Evolutionary conservation across 2,329 filamentous ascomycete genomes (phyloP).

Genomic region (Biscogniauxia sp.): DNA sequence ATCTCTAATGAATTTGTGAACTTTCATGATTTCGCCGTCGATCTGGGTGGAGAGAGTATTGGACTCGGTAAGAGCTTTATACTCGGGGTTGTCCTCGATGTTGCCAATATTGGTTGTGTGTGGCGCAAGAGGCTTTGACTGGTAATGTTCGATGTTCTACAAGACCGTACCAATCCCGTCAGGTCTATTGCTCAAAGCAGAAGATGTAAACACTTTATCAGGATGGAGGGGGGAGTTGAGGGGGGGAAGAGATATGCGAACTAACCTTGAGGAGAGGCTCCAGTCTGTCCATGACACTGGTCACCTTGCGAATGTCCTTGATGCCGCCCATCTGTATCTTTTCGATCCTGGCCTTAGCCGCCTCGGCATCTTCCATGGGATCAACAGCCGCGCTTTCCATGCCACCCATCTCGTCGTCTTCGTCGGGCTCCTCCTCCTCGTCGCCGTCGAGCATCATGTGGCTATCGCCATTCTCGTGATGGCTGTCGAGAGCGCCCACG

Average conservation of each 20-base stretch:
- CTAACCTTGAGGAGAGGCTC: constrained; percentile 80
- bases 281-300: constrained; percentile 76
- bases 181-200: constrained; percentile 61
- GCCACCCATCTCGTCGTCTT: constrained; percentile 57
- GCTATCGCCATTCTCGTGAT: constrained; percentile 32
- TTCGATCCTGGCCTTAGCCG: constrained; percentile 75
- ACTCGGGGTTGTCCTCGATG: constrained; percentile 89
- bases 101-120: constrained; percentile 70
- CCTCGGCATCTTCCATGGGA: constrained; percentile 61
- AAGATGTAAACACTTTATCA: constrained; percentile 62
- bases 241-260: constrained; percentile 27
- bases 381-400: constrained; percentile 45
- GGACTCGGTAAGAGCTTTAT: constrained; percentile 81
- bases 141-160: constrained; percentile 79
- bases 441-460: constrained; percentile 60
- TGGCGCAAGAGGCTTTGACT: constrained; percentile 64
- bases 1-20: constrained; percentile 95
- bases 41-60: constrained; percentile 90
- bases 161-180: constrained; percentile 54
- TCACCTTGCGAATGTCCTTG: constrained; percentile 76
- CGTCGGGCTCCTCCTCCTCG: constrained; percentile 56
- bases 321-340: constrained; percentile 75
- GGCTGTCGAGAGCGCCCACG: constrained; percentile 33
- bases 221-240: constrained; percentile 23
- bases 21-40: constrained; percentile 85